These are phyloP conservation scores for Phyllachora maydis DNA, from an alignment of 2,329 filamentous ascomycete species.

Conservation along the genomic window DNA sequence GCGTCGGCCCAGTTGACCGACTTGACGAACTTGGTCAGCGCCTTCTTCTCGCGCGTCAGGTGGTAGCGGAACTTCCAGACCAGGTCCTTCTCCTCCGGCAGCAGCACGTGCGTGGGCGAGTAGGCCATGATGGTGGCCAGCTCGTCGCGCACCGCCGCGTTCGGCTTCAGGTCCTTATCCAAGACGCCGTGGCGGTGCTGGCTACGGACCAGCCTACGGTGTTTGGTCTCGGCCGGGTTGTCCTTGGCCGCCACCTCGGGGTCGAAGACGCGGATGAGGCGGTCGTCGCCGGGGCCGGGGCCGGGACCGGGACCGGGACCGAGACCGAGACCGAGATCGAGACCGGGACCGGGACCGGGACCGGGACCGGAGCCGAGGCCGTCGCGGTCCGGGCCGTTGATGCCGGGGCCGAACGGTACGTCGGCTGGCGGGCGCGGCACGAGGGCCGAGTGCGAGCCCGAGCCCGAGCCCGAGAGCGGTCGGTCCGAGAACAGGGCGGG, in stretches of 20 bases:
- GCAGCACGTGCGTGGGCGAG: conserved; percentile 74
- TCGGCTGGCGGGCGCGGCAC: conserved; percentile 66
- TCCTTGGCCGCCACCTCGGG: conserved; percentile 77
- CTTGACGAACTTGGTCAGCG: conserved; percentile 93
- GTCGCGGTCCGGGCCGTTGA: conserved; percentile 43
- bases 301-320: too few species aligned
- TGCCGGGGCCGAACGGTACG: conserved; percentile 77
- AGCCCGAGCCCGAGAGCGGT: conserved; percentile 51
- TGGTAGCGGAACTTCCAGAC: conserved; percentile 97
- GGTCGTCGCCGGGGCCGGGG: too few species aligned
- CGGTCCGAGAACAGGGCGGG: too few species aligned
- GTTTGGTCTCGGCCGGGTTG: conserved; percentile 90
- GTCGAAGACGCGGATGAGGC: conserved; percentile 74
- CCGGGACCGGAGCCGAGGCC: conserved; percentile 24
- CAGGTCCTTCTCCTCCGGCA: conserved; percentile 80
- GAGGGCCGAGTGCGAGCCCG: conserved; percentile 43
- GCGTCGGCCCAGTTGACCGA: conserved; percentile 87
- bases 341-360: too few species aligned
- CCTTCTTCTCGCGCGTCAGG: conserved; percentile 74
- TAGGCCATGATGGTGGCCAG: conserved; percentile 82
- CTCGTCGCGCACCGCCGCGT: conserved; percentile 87
- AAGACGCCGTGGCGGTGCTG: conserved; percentile 79
- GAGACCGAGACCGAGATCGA: too few species aligned
- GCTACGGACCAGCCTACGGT: conserved; percentile 76
- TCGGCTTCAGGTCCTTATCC: conserved; percentile 88